Evolutionary conservation across 2,329 filamentous ascomycete species (phyloP).

Genomic region (Pseudocercospora musae): DNA sequence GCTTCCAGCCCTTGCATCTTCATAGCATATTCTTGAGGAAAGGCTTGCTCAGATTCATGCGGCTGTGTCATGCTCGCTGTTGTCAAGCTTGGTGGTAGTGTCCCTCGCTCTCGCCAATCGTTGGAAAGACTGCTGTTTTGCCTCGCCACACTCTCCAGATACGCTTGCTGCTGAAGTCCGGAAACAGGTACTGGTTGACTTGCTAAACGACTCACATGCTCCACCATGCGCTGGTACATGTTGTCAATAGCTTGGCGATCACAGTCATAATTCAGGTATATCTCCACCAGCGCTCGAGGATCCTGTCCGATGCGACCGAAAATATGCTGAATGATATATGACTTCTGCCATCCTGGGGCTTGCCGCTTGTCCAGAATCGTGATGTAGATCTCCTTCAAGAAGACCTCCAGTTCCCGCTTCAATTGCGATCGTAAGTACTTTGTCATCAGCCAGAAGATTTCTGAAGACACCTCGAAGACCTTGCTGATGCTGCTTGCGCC

Average conservation of each 20-base stretch:
- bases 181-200: conserved; percentile 74
- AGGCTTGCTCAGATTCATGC: conserved; percentile 59
- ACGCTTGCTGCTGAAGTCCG: conserved; percentile 75
- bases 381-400: conserved; percentile 94
- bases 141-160: conserved; percentile 72
- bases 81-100: conserved; percentile 80
- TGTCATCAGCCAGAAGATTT: conserved; percentile 97
- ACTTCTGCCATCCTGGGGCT: conserved; percentile 84
- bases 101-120: conserved; percentile 86
- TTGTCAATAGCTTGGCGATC: conserved; percentile 90
- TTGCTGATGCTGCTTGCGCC: conserved; percentile 87
- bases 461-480: conserved; percentile 92
- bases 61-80: conserved; percentile 64
- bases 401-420: conserved; percentile 98
- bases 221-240: conserved; percentile 90
- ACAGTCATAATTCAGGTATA: conserved; percentile 98
- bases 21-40: conserved; percentile 84
- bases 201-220: conserved; percentile 85
- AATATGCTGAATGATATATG: conserved; percentile 77
- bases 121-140: conserved; percentile 34
- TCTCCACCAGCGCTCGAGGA: conserved; percentile 83
- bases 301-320: conserved; percentile 81
- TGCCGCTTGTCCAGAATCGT: conserved; percentile 84
- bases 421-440: conserved; percentile 90
- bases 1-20: conserved; percentile 88